phyloP scores from a whole-genome alignment of 108 stramenopile genomes.

The Discostella pseudostelligera region DNA sequence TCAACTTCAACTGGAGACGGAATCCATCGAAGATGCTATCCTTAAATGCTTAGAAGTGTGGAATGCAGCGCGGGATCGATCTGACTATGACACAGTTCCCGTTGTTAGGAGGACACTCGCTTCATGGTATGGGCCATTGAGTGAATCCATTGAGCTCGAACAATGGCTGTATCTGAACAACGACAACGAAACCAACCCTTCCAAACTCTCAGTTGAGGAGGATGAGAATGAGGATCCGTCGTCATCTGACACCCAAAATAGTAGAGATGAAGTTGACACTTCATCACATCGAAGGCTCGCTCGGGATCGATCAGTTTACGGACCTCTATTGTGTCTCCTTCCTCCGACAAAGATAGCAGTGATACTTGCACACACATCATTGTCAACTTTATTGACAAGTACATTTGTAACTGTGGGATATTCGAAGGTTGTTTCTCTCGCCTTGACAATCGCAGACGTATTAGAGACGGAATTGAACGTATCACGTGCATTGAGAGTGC shows the following conservation, averaged over 20 bases:
- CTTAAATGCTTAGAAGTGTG: slow-evolving; percentile 53
- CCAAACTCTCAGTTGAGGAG: not conserved
- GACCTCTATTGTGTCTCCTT: slow-evolving; percentile 81
- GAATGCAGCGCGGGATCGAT: slow-evolving; percentile 63
- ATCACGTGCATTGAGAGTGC: slow-evolving; percentile 59
- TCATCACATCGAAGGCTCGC: slow-evolving; percentile 22
- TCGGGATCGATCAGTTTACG: slow-evolving; percentile 59
- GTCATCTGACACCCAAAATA: slow-evolving; percentile 10
- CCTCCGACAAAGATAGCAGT: slow-evolving; percentile 88
- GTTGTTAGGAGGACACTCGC: slow-evolving; percentile 65
- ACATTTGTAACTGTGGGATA: slow-evolving; percentile 35
- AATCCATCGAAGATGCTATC: slow-evolving; percentile 69
- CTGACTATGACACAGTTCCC: slow-evolving; percentile 63
- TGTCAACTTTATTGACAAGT: slow-evolving; percentile 49
- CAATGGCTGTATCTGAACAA: slow-evolving; percentile 65
- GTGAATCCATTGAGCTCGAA: slow-evolving; percentile 60
- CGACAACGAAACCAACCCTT: slow-evolving; percentile 25
- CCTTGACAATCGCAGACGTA: slow-evolving; percentile 63
- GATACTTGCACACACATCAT: slow-evolving; percentile 77
- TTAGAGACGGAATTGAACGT: slow-evolving; percentile 86
- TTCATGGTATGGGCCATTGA: slow-evolving; percentile 78
- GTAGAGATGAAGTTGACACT: slow-evolving; percentile 5
- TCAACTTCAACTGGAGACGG: slow-evolving; percentile 80
- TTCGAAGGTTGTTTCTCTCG: slow-evolving; percentile 56
- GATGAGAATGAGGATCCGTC: slow-evolving; percentile 3